phyloP scores from a whole-genome alignment of 495 filamentous ascomycete genomes.

The Penicillium arizonense region DNA sequence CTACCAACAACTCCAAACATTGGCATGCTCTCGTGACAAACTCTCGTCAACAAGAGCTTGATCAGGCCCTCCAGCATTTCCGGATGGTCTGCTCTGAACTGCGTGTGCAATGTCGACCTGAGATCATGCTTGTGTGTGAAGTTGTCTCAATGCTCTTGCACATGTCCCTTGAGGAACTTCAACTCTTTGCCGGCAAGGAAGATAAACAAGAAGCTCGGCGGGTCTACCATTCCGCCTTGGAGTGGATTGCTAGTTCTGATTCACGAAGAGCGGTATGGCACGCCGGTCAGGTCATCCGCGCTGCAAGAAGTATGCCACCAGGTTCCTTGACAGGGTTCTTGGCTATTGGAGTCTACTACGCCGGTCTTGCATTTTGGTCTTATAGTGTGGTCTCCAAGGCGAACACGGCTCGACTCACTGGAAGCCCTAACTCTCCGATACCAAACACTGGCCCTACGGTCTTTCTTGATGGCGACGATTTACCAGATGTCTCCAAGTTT shows the following conservation, averaged over 20 bases:
- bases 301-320: constrained; percentile 46
- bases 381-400: constrained; percentile 50
- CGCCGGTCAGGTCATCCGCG: constrained; percentile 59
- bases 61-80: constrained; percentile 41
- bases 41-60: constrained; percentile 53
- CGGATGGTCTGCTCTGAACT: constrained; percentile 35
- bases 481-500: constrained; percentile 42
- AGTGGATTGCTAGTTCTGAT: constrained; percentile 52
- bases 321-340: constrained; percentile 55
- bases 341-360: constrained; percentile 60
- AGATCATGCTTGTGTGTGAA: constrained; percentile 49
- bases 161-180: constrained; percentile 61
- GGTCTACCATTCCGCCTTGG: constrained; percentile 49
- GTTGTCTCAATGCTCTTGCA: constrained; percentile 58
- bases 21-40: constrained; percentile 49
- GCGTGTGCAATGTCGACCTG: constrained; percentile 14
- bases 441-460: constrained; percentile 24
- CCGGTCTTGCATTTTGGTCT: constrained; percentile 58
- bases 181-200: constrained; percentile 62
- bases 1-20: constrained; percentile 35
- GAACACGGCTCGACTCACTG: constrained; percentile 20
- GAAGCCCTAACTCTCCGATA: constrained; percentile 6
- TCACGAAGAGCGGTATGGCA: constrained; percentile 60
- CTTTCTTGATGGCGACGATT: constrained; percentile 49
- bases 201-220: constrained; percentile 58